A percentile compares a stretch with the other conserved stretches of the same genome.
Conservation (phyloP, 805 yeast species). For the Candida saitoana region DNA sequence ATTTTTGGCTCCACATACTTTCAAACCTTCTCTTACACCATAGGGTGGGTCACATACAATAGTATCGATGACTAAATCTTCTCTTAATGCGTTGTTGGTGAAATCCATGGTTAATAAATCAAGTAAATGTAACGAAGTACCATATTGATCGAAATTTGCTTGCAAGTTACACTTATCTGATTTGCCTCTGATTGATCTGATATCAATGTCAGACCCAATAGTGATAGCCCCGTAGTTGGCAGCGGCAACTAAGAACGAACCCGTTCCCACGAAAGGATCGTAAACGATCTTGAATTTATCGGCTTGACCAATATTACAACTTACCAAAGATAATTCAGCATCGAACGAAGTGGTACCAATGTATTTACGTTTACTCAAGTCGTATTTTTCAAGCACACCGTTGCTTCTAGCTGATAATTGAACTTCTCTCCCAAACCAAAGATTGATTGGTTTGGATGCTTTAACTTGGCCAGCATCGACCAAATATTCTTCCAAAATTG, state of each 20-base stretch:
- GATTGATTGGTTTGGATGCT: slow-evolving; percentile 46
- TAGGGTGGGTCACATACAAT: slow-evolving; percentile 97
- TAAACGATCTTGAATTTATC: slow-evolving; percentile 62
- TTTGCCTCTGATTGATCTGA: slow-evolving; percentile 71
- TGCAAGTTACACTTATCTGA: slow-evolving; percentile 47
- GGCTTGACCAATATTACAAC: slow-evolving; percentile 83
- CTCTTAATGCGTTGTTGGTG: slow-evolving; percentile 80
- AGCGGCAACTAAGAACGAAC: slow-evolving; percentile 87
- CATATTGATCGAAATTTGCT: slow-evolving; percentile 74
- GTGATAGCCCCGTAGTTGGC: slow-evolving; percentile 78
- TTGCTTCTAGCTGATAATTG: slow-evolving; percentile 57
- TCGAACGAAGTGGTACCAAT: slow-evolving; percentile 97
- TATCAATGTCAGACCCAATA: slow-evolving; percentile 89
- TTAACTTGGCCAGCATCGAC: slow-evolving; percentile 43
- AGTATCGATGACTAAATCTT: slow-evolving; percentile 60
- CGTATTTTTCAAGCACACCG: slow-evolving; percentile 70
- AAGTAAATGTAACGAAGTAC: slow-evolving; percentile 50
- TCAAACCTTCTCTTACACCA: slow-evolving; percentile 93
- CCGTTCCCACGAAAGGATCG: slow-evolving; percentile 97
- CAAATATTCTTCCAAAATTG: slow-evolving; percentile 69
- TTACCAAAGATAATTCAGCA: slow-evolving; percentile 82
- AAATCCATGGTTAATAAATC: slow-evolving; percentile 92
- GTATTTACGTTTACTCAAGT: slow-evolving; percentile 74
- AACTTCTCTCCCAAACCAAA: slow-evolving; percentile 77
- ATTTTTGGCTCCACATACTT: slow-evolving; percentile 79